These are phyloP conservation scores for Elongisporangium anandrum DNA, from an alignment of 352 stramenopile species.

Conservation along the genomic window DNA sequence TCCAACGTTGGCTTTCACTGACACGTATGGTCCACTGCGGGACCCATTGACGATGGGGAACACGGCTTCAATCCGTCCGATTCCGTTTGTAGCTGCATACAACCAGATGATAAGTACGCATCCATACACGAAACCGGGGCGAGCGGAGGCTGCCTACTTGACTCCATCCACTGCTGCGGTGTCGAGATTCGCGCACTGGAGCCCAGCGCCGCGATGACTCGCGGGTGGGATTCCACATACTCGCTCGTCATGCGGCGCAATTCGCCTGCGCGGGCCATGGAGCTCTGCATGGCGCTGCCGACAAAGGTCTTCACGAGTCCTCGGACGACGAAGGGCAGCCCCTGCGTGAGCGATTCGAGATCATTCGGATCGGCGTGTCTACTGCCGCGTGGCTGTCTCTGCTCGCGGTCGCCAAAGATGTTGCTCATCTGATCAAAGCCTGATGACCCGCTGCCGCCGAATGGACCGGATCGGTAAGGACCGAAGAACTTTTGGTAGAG, in stretches of 20 bases:
- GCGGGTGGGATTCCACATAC: conserved; percentile 41
- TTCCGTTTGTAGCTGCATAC: conserved; percentile 56
- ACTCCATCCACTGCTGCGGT: conserved; percentile 71
- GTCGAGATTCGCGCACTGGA: conserved; percentile 39
- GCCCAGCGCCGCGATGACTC: conserved; percentile 48
- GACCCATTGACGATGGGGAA: conserved; percentile 43
- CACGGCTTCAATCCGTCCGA: conserved; percentile 55
- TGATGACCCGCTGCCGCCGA: conserved; percentile 26
- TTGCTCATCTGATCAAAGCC: conserved; percentile 45
- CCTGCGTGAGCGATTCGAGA: conserved; percentile 49
- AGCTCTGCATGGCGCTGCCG: conserved; percentile 52
- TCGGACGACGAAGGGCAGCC: conserved; percentile 53
- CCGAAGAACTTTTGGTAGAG: conserved; percentile 62
- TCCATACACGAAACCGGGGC: background rate
- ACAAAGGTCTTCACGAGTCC: conserved; percentile 64
- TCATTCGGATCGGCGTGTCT: conserved; percentile 23
- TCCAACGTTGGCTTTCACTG: conserved; percentile 47
- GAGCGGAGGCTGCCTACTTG: conserved; percentile 27
- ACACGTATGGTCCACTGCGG: conserved; percentile 37
- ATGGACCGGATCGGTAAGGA: conserved; percentile 45
- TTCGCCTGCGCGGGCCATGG: conserved; percentile 56
- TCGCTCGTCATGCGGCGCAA: conserved; percentile 50
- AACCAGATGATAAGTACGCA: background rate
- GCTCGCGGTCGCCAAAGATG: conserved; percentile 32
- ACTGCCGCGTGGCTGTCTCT: background rate